Evolutionary conservation across 768 basidiomycete species (phyloP), one percentile per base, ranked within the genome.

Genomic region (Kwoniella newhampshirensis): DNA sequence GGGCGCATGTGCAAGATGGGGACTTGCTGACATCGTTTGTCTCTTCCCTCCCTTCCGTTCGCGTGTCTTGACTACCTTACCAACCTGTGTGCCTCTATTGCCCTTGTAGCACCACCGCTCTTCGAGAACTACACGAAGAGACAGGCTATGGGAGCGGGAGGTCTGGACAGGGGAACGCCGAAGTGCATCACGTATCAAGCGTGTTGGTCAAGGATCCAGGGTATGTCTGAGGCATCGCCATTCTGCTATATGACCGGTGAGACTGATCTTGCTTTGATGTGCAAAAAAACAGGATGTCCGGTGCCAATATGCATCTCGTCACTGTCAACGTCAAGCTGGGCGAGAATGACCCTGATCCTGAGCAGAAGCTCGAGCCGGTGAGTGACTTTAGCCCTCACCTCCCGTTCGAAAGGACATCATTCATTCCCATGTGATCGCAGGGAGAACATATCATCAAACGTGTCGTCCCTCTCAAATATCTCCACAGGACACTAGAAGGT

Each of bases 111-210:
- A 65, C 66, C 17, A 83, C 91, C 1, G 93, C 92, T 0, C 81
- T 91, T 35, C 84, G 94, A 20, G 94, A 98, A 74, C 82, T 98
- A 13, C 81, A 85, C 67, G 94, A 98, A 77, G 94, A 98, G 76
- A 96, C 93, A 2, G 93, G 93, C 4, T 94, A 73, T 54, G 75
- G 75, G 5, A 59, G 59, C 5, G 74, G 71, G 23, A 66, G 71
- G 46, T 68, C 59, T 21, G 74, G 69, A 15, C 57, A 68, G n/a
- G 69, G 66, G 0, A 57, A 86, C 2, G 79, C 82, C 48, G 74
- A 80, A 47, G 80, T 92, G 27, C 67, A 54, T 11, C 54, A 68
- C 20, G 68, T 74, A 0, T 71, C 73, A 3, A 52, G 56, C 41
- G 53, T 76, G 4, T 51, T 76, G 23, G 75, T 73, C 32, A 67